Base-by-base conservation (phyloP, 2,329 filamentous ascomycete genomes). In the Teratosphaeria gauchensis region DNA sequence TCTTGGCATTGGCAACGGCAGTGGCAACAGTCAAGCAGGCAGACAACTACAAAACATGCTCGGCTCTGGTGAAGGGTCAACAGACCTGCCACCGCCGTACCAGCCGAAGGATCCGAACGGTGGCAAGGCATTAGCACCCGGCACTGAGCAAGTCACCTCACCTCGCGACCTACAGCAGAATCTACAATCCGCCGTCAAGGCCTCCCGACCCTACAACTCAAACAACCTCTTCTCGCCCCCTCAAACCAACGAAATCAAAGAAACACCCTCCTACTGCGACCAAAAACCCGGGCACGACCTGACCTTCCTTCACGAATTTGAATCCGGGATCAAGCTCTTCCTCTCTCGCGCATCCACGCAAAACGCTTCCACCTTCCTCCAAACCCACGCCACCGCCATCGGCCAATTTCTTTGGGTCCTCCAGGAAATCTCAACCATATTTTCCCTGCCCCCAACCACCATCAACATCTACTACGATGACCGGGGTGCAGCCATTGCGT, bases 401-500 rank as follows among this genome's bases (percentile, higher is more conserved):
- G 86, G 86, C 59, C 66, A 78, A 0, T 96, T 96, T 68, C 85
- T 88, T 8, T 72, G 72, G 2, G 71, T 95, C 4, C 78, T 96
- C 7, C 76, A 82, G 31, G 87, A 92, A 14, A 80, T 90, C 11
- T 86, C 57, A 6, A 78, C 77, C 38, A 81, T 95, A 11, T 97
- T 96, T 72, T 80, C 83, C 1, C 80, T 97, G 28, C 78, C 83
- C 1, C 78, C 82, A 0, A 78, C 82, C 33, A 84, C 85, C 2
- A 73, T 97, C 59, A 92, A 95, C 71, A 88, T 97, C 55, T 97
- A 92, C 76, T 90, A 91, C 67, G 92, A 96, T 66, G 83, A 87
- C 48, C 74, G 77, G 2, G 89, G 90, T 4, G 84, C 83, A 58
- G 92, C 90, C 0, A 96, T 99, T 62, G 94, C 92, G 0, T 99